Conservation (phyloP, 352 stramenopile genomes). For the Pelagophyceae sp. region DNA sequence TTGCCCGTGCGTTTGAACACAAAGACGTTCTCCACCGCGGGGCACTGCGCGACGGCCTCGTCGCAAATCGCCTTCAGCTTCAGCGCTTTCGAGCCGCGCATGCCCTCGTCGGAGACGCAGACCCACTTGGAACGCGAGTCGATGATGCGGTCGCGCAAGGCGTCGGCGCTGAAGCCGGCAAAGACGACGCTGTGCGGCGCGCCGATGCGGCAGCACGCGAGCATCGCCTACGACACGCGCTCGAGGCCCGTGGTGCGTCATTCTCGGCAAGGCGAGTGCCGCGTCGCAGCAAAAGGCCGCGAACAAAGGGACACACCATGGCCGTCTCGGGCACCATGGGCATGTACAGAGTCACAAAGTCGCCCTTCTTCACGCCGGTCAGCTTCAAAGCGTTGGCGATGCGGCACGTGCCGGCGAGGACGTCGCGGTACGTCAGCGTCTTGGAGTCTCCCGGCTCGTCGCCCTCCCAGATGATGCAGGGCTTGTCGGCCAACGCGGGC, state of each 20-base stretch:
- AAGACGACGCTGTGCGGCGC: slow-evolving; percentile 94
- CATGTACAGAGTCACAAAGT: slow-evolving; percentile 96
- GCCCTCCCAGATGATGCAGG: slow-evolving; percentile 91
- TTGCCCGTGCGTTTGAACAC: slow-evolving; percentile 80
- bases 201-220: slow-evolving; percentile 92
- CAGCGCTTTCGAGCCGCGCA: slow-evolving; percentile 77
- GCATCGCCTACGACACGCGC: no score
- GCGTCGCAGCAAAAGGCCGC: no score
- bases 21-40: slow-evolving; percentile 85
- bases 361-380: slow-evolving; percentile 67
- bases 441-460: slow-evolving; percentile 82
- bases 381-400: slow-evolving; percentile 91
- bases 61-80: slow-evolving; percentile 91
- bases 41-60: slow-evolving; percentile 64
- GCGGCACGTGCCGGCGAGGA: slow-evolving; percentile 74
- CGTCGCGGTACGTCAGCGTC: slow-evolving; percentile 77
- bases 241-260: no score
- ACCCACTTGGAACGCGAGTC: slow-evolving; percentile 80
- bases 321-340: slow-evolving; percentile 95
- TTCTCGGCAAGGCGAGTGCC: no score
- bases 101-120: slow-evolving; percentile 84
- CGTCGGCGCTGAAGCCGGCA: slow-evolving; percentile 83
- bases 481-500: slow-evolving; percentile 60
- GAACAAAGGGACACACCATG: no score
- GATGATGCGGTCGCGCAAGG: slow-evolving; percentile 83